Evolutionary conservation across 148 eudicot species (phyloP).

Genomic region (Drosera capensis): DNA sequence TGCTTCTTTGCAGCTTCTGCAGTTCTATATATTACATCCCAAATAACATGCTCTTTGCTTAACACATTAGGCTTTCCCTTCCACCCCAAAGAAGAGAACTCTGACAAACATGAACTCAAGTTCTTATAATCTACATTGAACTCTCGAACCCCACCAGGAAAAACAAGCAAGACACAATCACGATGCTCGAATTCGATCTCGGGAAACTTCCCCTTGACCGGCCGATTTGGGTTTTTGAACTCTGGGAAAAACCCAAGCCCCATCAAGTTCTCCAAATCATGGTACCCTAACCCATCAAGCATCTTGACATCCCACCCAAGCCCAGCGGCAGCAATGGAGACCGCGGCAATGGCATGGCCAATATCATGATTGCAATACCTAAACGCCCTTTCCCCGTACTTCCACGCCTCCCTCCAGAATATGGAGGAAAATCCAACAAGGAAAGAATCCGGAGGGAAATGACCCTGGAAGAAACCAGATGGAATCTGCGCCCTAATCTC

Average conservation of each 20-base stretch:
- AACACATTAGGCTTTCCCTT: slow-evolving; percentile 64
- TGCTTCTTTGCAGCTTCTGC: slow-evolving; percentile 75
- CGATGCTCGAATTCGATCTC: slow-evolving; percentile 92
- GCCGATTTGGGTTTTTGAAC: slow-evolving; percentile 40
- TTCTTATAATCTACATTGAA: slow-evolving; percentile 34
- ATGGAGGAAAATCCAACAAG: slow-evolving; percentile 71
- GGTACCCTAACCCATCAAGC: slow-evolving; percentile 67
- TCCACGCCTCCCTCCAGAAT: slow-evolving; percentile 97
- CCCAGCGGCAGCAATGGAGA: slow-evolving; percentile 67
- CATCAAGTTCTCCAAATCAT: slow-evolving; percentile 56
- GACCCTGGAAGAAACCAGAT: slow-evolving; percentile 24
- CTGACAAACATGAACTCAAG: slow-evolving; percentile 26
- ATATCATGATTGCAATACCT: slow-evolving; percentile 95
- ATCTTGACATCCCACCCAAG: slow-evolving; percentile 91
- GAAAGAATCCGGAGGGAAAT: slow-evolving; percentile 41
- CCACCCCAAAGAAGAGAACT: slow-evolving; percentile 58
- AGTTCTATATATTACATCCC: slow-evolving; percentile 83
- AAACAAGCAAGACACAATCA: slow-evolving; percentile 67
- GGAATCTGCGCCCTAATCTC: slow-evolving; percentile 56
- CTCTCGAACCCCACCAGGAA: slow-evolving; percentile 26
- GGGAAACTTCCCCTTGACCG: slow-evolving; percentile 50
- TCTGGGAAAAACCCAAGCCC: slow-evolving; percentile 32
- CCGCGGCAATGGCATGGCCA: slow-evolving; percentile 78
- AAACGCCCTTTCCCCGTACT: slow-evolving; percentile 88
- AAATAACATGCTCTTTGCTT: slow-evolving; percentile 79